A percentile compares a stretch with the other conserved stretches of the same genome.
These are phyloP conservation scores for Turnera subulata DNA, from an alignment of 345 rosid species.

Conservation along the genomic window DNA sequence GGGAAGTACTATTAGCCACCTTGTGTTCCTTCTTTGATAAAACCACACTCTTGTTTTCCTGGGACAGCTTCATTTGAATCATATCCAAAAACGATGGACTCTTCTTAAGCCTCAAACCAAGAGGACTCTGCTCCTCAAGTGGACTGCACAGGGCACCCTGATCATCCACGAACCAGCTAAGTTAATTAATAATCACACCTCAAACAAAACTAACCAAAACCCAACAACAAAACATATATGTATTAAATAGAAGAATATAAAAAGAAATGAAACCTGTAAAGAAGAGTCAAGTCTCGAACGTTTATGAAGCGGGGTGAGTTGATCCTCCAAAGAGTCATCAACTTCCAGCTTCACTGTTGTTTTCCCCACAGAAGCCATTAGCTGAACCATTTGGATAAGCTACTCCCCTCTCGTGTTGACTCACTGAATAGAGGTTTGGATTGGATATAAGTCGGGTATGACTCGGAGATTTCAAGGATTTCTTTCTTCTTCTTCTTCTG, in stretches of 20 bases:
- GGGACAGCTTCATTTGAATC: constrained; percentile 84
- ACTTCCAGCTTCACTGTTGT: constrained; percentile 33
- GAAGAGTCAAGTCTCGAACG: constrained; percentile 32
- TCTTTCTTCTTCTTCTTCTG: not conserved
- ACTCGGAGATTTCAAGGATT: not conserved
- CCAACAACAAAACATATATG: not conserved
- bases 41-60: constrained; percentile 24
- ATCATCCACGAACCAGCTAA: not conserved
- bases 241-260: not conserved
- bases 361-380: constrained; percentile 26
- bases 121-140: constrained; percentile 89
- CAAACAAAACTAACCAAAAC: not conserved
- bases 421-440: not conserved
- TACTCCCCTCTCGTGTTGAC: no score
- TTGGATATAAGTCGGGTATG: no score
- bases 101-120: constrained; percentile 83
- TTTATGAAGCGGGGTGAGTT: constrained; percentile 32
- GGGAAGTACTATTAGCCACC: constrained; percentile 15
- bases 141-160: constrained; percentile 44
- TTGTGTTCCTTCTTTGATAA: constrained; percentile 38
- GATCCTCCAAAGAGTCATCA: constrained; percentile 29
- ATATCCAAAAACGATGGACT: constrained; percentile 91
- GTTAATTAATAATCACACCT: no score
- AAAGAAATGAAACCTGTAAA: constrained; percentile 24
- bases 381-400: constrained; percentile 41